phyloP scores from a whole-genome alignment of 2,329 filamentous ascomycete genomes.

The Colletotrichum truncatum region DNA sequence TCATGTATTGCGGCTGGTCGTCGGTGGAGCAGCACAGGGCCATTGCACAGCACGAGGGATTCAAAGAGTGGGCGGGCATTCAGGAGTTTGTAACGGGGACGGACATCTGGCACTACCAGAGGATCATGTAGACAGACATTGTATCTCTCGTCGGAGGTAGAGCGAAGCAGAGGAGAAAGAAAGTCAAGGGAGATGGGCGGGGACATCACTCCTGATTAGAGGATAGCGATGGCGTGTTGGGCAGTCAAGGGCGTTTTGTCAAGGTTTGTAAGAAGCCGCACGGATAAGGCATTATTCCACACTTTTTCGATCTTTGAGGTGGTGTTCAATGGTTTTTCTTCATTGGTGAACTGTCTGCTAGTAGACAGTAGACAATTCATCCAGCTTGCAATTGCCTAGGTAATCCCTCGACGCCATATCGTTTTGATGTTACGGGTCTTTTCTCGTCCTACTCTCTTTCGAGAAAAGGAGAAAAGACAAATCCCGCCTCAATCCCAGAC shows the following conservation, averaged over 20 bases:
- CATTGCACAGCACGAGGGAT: slow-evolving; percentile 37
- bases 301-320: background rate
- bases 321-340: slow-evolving; percentile 31
- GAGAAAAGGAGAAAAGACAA: background rate
- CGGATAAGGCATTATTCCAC: background rate
- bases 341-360: slow-evolving; percentile 37
- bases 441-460: background rate
- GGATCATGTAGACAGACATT: slow-evolving; percentile 34
- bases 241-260: background rate
- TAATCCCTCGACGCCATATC: slow-evolving; percentile 64
- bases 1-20: slow-evolving; percentile 50
- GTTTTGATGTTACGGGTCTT: slow-evolving; percentile 33
- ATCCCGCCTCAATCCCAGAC: slow-evolving; percentile 8
- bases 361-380: slow-evolving; percentile 18
- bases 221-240: background rate
- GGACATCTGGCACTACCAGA: slow-evolving; percentile 43
- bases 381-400: slow-evolving; percentile 52
- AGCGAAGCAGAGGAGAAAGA: background rate
- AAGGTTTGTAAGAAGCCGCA: background rate
- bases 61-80: slow-evolving; percentile 36
- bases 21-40: slow-evolving; percentile 44
- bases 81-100: slow-evolving; percentile 32
- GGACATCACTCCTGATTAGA: background rate
- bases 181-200: background rate
- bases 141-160: background rate